Conservation (phyloP, 2,329 filamentous ascomycete genomes). For the Penicillium hordei region DNA sequence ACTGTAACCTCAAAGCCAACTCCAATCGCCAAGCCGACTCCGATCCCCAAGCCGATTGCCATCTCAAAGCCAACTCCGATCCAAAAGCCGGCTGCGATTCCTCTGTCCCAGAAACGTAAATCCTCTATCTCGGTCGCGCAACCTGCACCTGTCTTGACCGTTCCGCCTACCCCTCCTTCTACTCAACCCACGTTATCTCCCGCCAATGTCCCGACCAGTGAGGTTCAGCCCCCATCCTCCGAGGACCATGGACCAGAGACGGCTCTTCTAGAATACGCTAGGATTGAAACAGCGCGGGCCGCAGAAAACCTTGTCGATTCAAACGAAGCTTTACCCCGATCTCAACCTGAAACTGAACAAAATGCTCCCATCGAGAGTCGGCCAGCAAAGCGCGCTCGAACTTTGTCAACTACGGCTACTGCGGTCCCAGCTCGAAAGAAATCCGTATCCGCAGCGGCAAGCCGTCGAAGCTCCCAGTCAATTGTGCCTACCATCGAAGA, state of each 20-base stretch:
- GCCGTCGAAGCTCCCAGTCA: conserved; percentile 20
- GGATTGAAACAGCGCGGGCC: conserved; percentile 6
- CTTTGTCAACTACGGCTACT: conserved; percentile 13
- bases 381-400: conserved; percentile 33
- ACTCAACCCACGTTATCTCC: conserved; percentile 21
- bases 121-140: conserved; percentile 28
- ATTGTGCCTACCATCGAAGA: conserved; percentile 19
- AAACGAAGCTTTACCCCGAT: conserved; percentile 7
- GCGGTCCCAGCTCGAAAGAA: conserved; percentile 10
- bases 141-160: conserved; percentile 6
- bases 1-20: neutral
- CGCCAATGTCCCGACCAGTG: conserved; percentile 13
- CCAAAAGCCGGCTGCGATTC: conserved; percentile 25
- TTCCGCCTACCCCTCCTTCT: conserved; percentile 13
- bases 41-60: neutral
- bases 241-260: conserved; percentile 14
- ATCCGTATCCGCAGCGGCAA: conserved; percentile 16
- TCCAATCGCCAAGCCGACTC: neutral
- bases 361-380: conserved; percentile 21
- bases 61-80: neutral
- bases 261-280: conserved; percentile 1
- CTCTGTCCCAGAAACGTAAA: conserved; percentile 29
- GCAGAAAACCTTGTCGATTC: conserved; percentile 5
- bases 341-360: neutral
- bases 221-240: conserved; percentile 17